phyloP scores from a whole-genome alignment of 805 yeast species.

The Torulaspora delbrueckii region DNA sequence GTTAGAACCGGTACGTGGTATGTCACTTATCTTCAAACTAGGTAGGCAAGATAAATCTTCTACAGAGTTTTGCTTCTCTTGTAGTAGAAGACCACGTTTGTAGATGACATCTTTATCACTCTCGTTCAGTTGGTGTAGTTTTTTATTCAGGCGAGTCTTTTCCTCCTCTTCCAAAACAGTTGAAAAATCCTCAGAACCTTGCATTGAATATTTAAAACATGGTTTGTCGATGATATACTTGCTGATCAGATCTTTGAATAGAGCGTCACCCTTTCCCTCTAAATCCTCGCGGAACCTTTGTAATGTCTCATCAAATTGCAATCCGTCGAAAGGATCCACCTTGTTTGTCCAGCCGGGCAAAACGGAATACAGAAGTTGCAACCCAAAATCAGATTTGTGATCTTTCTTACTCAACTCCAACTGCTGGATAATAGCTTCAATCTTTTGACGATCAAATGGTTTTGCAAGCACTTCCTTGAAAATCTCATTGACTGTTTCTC shows the following conservation, averaged over 20 bases:
- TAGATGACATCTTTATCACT: constrained; percentile 55
- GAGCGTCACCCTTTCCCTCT: constrained; percentile 43
- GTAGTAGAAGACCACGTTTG: constrained; percentile 55
- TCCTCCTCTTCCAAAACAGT: constrained; percentile 53
- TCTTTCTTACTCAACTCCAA: constrained; percentile 78
- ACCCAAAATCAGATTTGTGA: constrained; percentile 86
- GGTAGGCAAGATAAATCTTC: constrained; percentile 82
- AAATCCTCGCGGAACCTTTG: constrained; percentile 59
- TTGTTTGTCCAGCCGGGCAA: constrained; percentile 85
- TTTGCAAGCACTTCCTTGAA: constrained; percentile 41
- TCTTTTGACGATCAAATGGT: constrained; percentile 52
- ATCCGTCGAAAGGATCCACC: constrained; percentile 63
- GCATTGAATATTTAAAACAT: constrained; percentile 68
- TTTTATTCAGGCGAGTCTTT: constrained; percentile 41
- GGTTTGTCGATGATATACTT: constrained; percentile 51
- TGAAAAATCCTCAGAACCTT: constrained; percentile 58
- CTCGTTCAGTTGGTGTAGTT: constrained; percentile 43
- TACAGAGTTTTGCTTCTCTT: constrained; percentile 56
- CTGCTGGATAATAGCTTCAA: constrained; percentile 87
- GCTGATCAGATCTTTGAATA: constrained; percentile 59
- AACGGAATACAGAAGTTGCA: constrained; percentile 64
- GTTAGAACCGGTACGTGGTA: constrained; percentile 49
- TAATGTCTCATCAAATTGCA: constrained; percentile 62
- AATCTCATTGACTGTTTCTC: constrained; percentile 43
- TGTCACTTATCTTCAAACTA: constrained; percentile 67